Conservation (phyloP, 1,284 basidiomycete genomes). For the Trametes versicolor region DNA sequence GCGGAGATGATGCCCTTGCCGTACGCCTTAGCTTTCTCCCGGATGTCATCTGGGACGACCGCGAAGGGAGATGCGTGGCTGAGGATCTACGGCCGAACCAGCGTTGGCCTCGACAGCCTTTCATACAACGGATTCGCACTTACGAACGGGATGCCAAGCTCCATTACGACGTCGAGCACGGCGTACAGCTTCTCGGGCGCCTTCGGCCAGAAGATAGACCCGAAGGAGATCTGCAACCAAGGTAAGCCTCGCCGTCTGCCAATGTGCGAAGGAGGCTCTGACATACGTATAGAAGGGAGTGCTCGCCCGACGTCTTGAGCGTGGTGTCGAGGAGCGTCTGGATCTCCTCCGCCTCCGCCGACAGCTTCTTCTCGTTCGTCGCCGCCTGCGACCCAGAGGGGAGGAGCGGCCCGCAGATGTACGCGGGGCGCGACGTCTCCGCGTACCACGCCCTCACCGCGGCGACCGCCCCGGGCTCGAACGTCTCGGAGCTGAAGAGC, state of each 20-base stretch:
- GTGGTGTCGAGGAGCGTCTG: conserved; percentile 27
- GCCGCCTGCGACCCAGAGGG: conserved; percentile 7
- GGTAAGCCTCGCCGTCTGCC: neutral
- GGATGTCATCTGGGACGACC: conserved; percentile 28
- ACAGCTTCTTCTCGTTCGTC: conserved; percentile 22
- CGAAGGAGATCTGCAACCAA: conserved; percentile 27
- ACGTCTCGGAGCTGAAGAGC: conserved; percentile 27
- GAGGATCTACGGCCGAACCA: conserved; percentile 32
- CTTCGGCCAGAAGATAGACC: conserved; percentile 32
- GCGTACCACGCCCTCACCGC: conserved; percentile 25
- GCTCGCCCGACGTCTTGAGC: conserved; percentile 20
- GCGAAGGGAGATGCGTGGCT: conserved; percentile 36
- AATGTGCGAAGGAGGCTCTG: neutral
- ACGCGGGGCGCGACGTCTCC: conserved; percentile 23
- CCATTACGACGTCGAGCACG: conserved; percentile 34
- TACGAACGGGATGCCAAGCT: conserved; percentile 33
- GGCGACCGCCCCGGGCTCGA: conserved; percentile 33
- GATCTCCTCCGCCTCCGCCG: conserved; percentile 12
- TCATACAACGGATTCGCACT: too few relatives aligned
- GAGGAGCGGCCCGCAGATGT: conserved; percentile 26
- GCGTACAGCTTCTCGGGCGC: conserved; percentile 31
- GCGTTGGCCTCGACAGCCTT: too few relatives aligned
- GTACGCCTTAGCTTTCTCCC: conserved; percentile 30
- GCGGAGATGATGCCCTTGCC: conserved; percentile 33
- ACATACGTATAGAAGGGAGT: conserved; percentile 33